Percentiles rank a stretch among this genome's conserved stretches.
Conservation (phyloP, 139 green algal genomes). For the Volvox reticuliferus region DNA sequence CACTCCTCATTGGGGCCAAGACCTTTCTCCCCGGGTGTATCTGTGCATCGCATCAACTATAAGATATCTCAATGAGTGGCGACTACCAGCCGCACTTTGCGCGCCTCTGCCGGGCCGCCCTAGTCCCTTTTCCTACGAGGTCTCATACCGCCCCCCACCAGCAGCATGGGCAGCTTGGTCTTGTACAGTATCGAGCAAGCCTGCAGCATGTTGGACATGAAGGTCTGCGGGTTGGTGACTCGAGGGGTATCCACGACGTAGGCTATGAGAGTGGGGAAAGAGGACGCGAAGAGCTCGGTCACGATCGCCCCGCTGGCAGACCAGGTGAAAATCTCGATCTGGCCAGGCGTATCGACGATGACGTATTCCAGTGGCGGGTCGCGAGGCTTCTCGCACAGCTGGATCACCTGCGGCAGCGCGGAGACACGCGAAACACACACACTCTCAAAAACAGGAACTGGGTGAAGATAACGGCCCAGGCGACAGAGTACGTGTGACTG, state of each 20-base stretch:
- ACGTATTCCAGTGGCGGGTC: conserved; percentile 87
- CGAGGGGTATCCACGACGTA: conserved; percentile 97
- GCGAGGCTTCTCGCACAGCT: conserved; percentile 84
- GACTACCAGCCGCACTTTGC: too few relatives aligned
- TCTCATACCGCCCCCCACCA: conserved; percentile 66
- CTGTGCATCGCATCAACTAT: too few relatives aligned
- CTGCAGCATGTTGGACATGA: conserved; percentile 99
- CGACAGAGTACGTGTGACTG: too few relatives aligned
- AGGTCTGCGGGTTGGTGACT: conserved; percentile 87
- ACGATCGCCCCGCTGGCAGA: conserved; percentile 91
- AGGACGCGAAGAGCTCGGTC: conserved; percentile 92
- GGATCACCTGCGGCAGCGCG: conserved; percentile 75
- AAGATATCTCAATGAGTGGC: too few relatives aligned
- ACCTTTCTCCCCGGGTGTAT: too few relatives aligned
- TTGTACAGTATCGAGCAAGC: conserved; percentile 97
- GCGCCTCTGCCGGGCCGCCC: too few relatives aligned
- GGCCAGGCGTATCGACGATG: conserved; percentile 91
- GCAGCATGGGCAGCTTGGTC: conserved; percentile 92
- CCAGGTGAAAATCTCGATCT: conserved; percentile 99
- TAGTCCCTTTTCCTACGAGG: too few relatives aligned
- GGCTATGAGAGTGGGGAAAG: conserved; percentile 89
- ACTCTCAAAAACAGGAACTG: too few relatives aligned
- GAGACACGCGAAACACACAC: too few relatives aligned
- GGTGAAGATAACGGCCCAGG: too few relatives aligned
- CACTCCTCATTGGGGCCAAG: too few relatives aligned